These are phyloP conservation scores for Melanomma pulvis-pyrius DNA, from an alignment of 495 filamentous ascomycete species.

Conservation along the genomic window DNA sequence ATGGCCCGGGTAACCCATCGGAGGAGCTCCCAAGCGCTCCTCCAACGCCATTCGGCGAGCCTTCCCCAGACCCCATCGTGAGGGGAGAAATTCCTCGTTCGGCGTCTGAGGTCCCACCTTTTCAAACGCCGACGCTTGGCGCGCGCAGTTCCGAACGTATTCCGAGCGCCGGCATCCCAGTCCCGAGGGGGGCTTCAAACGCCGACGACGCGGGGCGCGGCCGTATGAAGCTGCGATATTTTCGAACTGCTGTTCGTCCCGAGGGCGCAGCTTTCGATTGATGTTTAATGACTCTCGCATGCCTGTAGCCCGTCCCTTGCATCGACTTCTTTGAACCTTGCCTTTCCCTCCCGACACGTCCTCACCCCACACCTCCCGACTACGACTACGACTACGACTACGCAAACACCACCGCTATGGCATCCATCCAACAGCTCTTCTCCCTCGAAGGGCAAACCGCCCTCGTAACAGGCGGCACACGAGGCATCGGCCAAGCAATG, in stretches of 20 bases:
- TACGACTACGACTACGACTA: neutral
- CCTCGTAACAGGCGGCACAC: conserved; percentile 81
- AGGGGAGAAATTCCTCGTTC: conserved; percentile 17
- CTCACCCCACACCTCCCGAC: neutral
- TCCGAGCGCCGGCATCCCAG: neutral
- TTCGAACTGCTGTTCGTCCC: too few relatives aligned
- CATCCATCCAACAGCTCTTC: conserved; percentile 46
- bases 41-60: neutral
- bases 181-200: neutral
- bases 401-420: conserved; percentile 38
- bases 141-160: neutral
- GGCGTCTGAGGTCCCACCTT: neutral
- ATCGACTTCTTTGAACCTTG: neutral
- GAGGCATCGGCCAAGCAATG: conserved; percentile 86
- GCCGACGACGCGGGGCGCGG: too few relatives aligned
- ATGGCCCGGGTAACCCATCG: neutral
- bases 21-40: neutral
- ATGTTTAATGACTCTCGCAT: neutral
- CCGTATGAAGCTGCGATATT: too few relatives aligned
- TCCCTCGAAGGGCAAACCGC: conserved; percentile 67
- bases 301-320: neutral
- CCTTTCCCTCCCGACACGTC: neutral
- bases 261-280: neutral
- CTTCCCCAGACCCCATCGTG: neutral
- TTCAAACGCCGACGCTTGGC: neutral